Percentiles rank a stretch among this genome's conserved stretches.
These are phyloP conservation scores for Ambrosia artemisiifolia DNA, from an alignment of 129 eudicot species.

Conservation along the genomic window DNA sequence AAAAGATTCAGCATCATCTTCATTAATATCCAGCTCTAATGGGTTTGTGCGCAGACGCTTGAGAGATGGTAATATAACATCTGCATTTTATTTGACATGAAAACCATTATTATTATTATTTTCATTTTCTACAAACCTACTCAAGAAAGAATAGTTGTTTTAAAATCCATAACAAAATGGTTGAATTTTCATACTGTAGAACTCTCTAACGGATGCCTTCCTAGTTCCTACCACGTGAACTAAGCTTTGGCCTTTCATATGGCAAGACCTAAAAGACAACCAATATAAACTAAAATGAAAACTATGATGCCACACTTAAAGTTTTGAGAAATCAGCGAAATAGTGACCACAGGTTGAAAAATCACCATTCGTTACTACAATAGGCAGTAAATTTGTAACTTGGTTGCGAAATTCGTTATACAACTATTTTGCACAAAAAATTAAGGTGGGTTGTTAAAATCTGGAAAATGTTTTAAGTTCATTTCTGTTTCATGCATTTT, in stretches of 20 bases:
- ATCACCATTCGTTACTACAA: background rate
- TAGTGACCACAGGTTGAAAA: background rate
- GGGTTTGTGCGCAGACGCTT: conserved; percentile 38
- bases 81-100: conserved; percentile 24
- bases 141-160: background rate
- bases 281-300: background rate
- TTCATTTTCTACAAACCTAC: background rate
- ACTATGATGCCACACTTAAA: background rate
- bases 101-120: background rate
- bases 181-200: conserved; percentile 49
- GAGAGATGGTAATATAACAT: conserved; percentile 56
- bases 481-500: background rate
- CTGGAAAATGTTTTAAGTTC: background rate
- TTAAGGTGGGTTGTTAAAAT: background rate
- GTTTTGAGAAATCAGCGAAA: background rate
- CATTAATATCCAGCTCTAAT: conserved; percentile 28
- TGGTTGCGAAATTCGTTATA: background rate
- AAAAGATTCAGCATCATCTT: conserved; percentile 14
- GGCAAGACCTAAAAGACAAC: conserved; percentile 42
- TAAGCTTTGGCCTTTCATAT: conserved; percentile 39
- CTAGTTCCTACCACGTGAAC: conserved; percentile 46
- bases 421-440: background rate
- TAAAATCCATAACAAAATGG: conserved; percentile 5
- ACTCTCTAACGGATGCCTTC: conserved; percentile 58
- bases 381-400: background rate